These are phyloP conservation scores for Farysia itapuensis DNA, from an alignment of 1,284 basidiomycete genomes.

Conservation along the genomic window DNA sequence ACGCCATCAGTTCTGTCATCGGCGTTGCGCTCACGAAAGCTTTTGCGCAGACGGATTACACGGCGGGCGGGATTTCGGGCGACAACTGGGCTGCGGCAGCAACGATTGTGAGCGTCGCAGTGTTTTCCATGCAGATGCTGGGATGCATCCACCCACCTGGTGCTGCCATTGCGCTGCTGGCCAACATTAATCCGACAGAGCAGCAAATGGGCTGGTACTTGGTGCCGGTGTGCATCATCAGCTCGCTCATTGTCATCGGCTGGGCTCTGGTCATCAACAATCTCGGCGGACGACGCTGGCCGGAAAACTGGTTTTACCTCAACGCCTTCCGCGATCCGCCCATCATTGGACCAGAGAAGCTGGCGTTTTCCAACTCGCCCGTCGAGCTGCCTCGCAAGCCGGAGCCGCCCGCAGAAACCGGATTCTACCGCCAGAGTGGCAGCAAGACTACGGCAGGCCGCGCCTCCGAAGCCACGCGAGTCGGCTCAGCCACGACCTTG, in stretches of 20 bases:
- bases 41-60: slow-evolving; percentile 29
- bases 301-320: slow-evolving; percentile 31
- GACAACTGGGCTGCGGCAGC: slow-evolving; percentile 39
- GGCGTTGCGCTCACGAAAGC: slow-evolving; percentile 43
- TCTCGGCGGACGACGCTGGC: slow-evolving; percentile 24
- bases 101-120: slow-evolving; percentile 15
- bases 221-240: slow-evolving; percentile 26
- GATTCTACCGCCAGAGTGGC: slow-evolving; percentile 17
- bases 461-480: slow-evolving; percentile 13
- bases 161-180: slow-evolving; percentile 41
- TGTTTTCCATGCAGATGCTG: slow-evolving; percentile 48
- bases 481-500: neutral
- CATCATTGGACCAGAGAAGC: slow-evolving; percentile 23
- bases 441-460: slow-evolving; percentile 2
- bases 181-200: slow-evolving; percentile 27
- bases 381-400: slow-evolving; percentile 3
- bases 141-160: slow-evolving; percentile 50
- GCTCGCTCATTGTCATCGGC: slow-evolving; percentile 36
- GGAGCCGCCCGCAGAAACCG: slow-evolving; percentile 5
- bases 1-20: slow-evolving; percentile 39
- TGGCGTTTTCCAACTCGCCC: slow-evolving; percentile 16
- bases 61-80: slow-evolving; percentile 22
- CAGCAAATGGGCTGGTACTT: slow-evolving; percentile 27
- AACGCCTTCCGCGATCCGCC: slow-evolving; percentile 20
- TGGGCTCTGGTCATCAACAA: slow-evolving; percentile 56